A percentile compares a stretch with the other conserved stretches of the same genome.
These are phyloP conservation scores for Patellifolia procumbens DNA, from an alignment of 179 eudicot genomes.

Conservation along the genomic window DNA sequence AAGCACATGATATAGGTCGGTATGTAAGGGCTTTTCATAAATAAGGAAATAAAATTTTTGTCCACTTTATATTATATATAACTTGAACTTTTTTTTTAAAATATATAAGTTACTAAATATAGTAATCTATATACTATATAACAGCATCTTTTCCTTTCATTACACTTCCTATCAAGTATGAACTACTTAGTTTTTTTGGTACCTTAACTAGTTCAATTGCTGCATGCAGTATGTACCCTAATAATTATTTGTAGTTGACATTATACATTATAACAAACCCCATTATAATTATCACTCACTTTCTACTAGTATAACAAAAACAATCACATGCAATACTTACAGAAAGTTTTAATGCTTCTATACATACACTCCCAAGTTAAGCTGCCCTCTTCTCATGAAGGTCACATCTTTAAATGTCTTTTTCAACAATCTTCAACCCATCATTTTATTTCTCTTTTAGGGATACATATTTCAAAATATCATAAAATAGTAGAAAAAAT, in stretches of 20 bases:
- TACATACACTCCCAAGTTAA: slow-evolving; percentile 12
- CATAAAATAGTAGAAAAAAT: neutral
- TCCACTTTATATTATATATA: slow-evolving; percentile 29
- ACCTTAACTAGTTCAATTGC: slow-evolving; percentile 29
- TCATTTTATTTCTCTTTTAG: slow-evolving; percentile 2
- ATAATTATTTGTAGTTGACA: slow-evolving; percentile 26
- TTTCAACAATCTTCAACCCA: slow-evolving; percentile 29
- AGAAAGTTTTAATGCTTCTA: slow-evolving; percentile 28
- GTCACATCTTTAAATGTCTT: slow-evolving; percentile 46
- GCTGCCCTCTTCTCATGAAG: slow-evolving; percentile 10
- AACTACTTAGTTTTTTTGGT: slow-evolving; percentile 32
- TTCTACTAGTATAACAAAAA: slow-evolving; percentile 1
- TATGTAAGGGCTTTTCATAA: slow-evolving; percentile 27
- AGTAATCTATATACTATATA: slow-evolving; percentile 27
- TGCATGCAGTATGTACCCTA: slow-evolving; percentile 28
- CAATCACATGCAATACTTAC: slow-evolving; percentile 42
- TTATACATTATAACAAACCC: neutral
- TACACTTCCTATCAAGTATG: neutral
- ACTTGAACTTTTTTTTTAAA: neutral
- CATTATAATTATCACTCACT: neutral
- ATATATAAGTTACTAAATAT: slow-evolving; percentile 32
- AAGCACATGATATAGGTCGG: slow-evolving; percentile 39
- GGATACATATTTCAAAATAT: neutral
- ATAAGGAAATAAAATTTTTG: slow-evolving; percentile 28
- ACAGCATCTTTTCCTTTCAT: slow-evolving; percentile 31